Evolutionary conservation across 2,329 filamentous ascomycete genomes (phyloP).

Genomic region (Penicillium olsonii): DNA sequence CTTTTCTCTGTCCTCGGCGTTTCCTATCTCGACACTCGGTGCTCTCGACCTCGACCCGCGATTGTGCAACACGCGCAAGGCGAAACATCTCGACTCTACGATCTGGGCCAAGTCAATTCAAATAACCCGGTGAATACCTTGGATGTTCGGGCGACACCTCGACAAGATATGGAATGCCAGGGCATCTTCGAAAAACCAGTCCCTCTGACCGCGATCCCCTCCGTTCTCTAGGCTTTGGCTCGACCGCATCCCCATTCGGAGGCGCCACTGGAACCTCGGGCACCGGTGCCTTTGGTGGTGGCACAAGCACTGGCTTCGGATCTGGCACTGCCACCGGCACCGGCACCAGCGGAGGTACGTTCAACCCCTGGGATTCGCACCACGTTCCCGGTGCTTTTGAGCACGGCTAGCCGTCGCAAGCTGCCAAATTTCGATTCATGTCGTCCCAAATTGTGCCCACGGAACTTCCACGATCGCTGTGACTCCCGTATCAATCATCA

Average conservation of each 20-base stretch:
- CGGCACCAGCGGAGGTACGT: conserved; percentile 45
- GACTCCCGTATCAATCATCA: neutral
- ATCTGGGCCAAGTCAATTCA: conserved; percentile 16
- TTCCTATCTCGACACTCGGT: conserved; percentile 23
- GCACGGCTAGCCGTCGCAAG: conserved; percentile 10
- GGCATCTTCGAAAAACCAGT: conserved; percentile 32
- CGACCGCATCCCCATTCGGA: conserved; percentile 41
- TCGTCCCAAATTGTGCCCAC: neutral
- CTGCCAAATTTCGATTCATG: conserved; percentile 3
- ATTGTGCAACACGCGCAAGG: conserved; percentile 26
- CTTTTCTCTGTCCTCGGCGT: conserved; percentile 14
- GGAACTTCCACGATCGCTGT: neutral
- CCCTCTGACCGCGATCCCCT: conserved; percentile 41
- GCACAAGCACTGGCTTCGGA: conserved; percentile 40
- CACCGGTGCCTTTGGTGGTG: conserved; percentile 36
- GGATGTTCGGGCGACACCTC: conserved; percentile 30
- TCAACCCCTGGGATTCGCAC: conserved; percentile 27
- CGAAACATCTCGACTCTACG: conserved; percentile 11
- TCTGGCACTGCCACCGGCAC: conserved; percentile 19
- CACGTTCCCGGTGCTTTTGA: conserved; percentile 16
- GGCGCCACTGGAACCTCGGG: conserved; percentile 31
- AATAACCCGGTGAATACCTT: conserved; percentile 22
- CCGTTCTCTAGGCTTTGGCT: conserved; percentile 45
- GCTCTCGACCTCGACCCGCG: conserved; percentile 34
- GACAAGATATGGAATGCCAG: conserved; percentile 34